Evolutionary conservation across 2,329 filamentous ascomycete species (phyloP).

Genomic region (Diplodia corticola): DNA sequence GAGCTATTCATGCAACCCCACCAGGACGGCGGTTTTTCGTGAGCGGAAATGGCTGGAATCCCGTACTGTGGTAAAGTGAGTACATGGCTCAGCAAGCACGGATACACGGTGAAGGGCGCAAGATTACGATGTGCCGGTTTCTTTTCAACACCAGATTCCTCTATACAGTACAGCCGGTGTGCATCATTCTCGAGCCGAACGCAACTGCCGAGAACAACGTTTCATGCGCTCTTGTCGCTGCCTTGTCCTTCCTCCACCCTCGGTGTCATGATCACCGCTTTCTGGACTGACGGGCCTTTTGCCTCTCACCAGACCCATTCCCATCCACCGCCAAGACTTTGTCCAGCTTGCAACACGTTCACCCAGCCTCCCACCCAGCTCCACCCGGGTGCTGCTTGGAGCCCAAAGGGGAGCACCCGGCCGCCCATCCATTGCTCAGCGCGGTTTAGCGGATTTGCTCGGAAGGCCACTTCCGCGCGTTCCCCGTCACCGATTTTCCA

Average conservation of each 20-base stretch:
- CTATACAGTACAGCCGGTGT: not conserved
- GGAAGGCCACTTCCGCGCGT: not conserved
- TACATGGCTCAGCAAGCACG: not conserved
- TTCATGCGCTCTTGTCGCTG: not conserved
- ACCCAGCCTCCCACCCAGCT: not conserved
- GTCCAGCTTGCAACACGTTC: not conserved
- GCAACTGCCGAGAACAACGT: not conserved
- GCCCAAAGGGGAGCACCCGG: not conserved
- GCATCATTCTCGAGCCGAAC: not conserved
- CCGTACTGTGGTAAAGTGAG: not conserved
- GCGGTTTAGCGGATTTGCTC: not conserved
- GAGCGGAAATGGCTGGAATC: not conserved
- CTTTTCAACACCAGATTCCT: not conserved
- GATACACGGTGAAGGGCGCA: not conserved
- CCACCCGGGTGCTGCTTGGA: not conserved
- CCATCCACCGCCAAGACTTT: not conserved
- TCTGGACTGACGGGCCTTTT: not conserved
- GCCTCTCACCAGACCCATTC: not conserved
- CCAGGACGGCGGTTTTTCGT: not conserved
- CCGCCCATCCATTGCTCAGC: not conserved
- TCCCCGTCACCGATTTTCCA: not conserved
- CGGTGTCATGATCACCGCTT: not conserved
- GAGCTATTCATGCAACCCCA: not conserved
- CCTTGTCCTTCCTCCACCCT: not conserved
- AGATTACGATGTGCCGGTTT: not conserved